Base-by-base conservation (phyloP, 1,139 yeast species). In the Protomyces macrosporus region DNA sequence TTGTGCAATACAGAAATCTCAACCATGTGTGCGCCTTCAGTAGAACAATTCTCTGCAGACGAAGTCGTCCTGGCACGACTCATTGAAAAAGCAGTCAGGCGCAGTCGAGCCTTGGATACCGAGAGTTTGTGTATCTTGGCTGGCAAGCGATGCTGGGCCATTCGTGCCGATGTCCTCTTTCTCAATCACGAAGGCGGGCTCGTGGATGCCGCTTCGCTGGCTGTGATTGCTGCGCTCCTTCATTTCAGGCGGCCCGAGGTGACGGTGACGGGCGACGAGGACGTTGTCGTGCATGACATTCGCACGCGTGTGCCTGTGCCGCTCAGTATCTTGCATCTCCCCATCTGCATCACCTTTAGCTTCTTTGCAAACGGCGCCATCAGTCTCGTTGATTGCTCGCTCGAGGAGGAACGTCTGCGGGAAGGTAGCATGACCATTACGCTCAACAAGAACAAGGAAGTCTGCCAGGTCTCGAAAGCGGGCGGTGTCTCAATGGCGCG, bases 401-500 rank as follows among this genome's bases (percentile, higher is more conserved):
- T 84, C 60, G 81, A 83, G 63, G 98, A 93, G 74, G 97, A 91
- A 72, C 74, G 81, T 32, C 76, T 90, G 34, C 79, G 95, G 66
- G 88, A 86, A 65, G 96, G 97, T 37, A 82, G 83, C 12, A 79
- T 93, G 75, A 88, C 95, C 1, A 84, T 93, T 35, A 90, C 98
- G 0, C 76, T 91, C 66, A 93, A 93, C 74, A 89, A 88, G 71
- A 93, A 91, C 74, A 81, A 95, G 69, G 98, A 93, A 71, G 78
- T 93, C 23, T 90, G 96, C 62, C 98, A 93, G 74, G 79, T 95
- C 51, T 82, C 88, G 57, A 93, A 93, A 72, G 88, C 90, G 53
- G 98, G 98, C 57, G 97, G 98, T 0, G 78, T 89, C 56, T 88
- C 95, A 1, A 84, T 93, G 69, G 93, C 90, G 70, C 90, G 95